Evolutionary conservation across 495 filamentous ascomycete genomes (phyloP).

Genomic region (Lasiosphaeris hirsuta): DNA sequence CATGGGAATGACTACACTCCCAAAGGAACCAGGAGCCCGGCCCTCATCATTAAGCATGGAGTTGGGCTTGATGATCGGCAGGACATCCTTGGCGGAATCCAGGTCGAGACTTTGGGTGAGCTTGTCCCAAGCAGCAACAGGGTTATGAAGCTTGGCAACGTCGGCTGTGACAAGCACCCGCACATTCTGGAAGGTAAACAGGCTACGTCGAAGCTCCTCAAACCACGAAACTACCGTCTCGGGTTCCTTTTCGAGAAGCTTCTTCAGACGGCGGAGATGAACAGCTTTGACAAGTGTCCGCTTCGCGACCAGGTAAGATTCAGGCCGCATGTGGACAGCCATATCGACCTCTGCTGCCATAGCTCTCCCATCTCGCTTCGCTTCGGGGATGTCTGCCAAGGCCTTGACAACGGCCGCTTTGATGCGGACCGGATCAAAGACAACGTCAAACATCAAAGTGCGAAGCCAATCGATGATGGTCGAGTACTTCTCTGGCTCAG

Average conservation of each 20-base stretch:
- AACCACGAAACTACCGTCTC: slow-evolving; percentile 69
- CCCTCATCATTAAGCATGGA: slow-evolving; percentile 70
- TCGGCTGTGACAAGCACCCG: slow-evolving; percentile 81
- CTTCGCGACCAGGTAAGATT: slow-evolving; percentile 72
- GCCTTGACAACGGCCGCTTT: slow-evolving; percentile 82
- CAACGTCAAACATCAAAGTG: slow-evolving; percentile 77
- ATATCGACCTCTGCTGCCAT: slow-evolving; percentile 74
- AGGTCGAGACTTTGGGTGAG: slow-evolving; percentile 47
- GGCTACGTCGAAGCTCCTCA: slow-evolving; percentile 65
- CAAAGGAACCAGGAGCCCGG: slow-evolving; percentile 62
- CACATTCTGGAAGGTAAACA: slow-evolving; percentile 79
- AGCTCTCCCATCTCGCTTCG: slow-evolving; percentile 80
- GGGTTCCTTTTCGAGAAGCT: slow-evolving; percentile 68
- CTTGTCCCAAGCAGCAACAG: slow-evolving; percentile 79
- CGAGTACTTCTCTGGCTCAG: slow-evolving; percentile 84
- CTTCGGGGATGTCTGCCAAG: slow-evolving; percentile 86
- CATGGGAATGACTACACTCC: slow-evolving; percentile 81
- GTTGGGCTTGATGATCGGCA: slow-evolving; percentile 44
- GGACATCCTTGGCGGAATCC: slow-evolving; percentile 39
- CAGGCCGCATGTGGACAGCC: slow-evolving; percentile 70
- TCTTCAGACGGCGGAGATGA: slow-evolving; percentile 80
- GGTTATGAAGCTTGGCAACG: slow-evolving; percentile 67
- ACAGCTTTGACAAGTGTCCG: slow-evolving; percentile 83
- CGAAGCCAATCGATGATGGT: slow-evolving; percentile 80
- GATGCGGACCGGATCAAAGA: slow-evolving; percentile 80